Percentiles rank a stretch among this genome's conserved stretches.
These are phyloP conservation scores for Fragosphaeria purpurea DNA, from an alignment of 2,329 filamentous ascomycete species.

Conservation along the genomic window DNA sequence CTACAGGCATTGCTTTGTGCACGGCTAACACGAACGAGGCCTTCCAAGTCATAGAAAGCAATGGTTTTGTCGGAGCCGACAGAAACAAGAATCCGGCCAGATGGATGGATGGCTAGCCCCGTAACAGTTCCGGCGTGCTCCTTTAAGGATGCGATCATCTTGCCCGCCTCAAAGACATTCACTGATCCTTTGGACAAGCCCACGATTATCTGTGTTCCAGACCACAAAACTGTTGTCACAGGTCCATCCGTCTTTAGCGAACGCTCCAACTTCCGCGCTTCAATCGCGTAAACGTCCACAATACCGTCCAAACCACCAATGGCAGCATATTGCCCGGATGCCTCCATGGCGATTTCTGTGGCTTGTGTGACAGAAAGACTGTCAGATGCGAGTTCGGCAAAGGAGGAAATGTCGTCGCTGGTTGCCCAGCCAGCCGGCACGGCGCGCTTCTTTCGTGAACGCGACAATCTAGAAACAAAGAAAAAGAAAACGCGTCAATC, in stretches of 20 bases:
- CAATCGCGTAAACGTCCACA: conserved; percentile 65
- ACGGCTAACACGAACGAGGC: conserved; percentile 60
- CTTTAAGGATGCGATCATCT: conserved; percentile 58
- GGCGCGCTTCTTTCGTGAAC: conserved; percentile 80
- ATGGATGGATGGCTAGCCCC: conserved; percentile 70
- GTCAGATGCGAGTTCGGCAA: conserved; percentile 35
- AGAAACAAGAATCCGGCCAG: conserved; percentile 72
- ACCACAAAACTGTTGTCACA: conserved; percentile 57
- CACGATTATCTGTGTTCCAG: conserved; percentile 58
- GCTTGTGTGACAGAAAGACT: conserved; percentile 37
- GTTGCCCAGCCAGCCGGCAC: conserved; percentile 80
- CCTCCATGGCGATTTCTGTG: conserved; percentile 43
- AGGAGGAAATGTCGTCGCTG: conserved; percentile 53
- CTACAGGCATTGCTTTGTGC: conserved; percentile 71
- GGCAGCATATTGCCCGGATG: conserved; percentile 42
- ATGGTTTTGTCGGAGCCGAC: conserved; percentile 89
- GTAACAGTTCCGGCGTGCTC: conserved; percentile 77
- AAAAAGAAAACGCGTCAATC: conserved; percentile 2
- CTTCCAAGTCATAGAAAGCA: conserved; percentile 71
- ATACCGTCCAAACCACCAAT: conserved; percentile 66
- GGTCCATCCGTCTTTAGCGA: conserved; percentile 57
- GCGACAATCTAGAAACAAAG: conserved; percentile 55
- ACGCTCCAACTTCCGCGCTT: conserved; percentile 56
- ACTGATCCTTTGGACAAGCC: conserved; percentile 67
- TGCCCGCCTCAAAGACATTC: conserved; percentile 67